Conservation (phyloP, 129 eudicot genomes). For the Lactuca saligna region DNA sequence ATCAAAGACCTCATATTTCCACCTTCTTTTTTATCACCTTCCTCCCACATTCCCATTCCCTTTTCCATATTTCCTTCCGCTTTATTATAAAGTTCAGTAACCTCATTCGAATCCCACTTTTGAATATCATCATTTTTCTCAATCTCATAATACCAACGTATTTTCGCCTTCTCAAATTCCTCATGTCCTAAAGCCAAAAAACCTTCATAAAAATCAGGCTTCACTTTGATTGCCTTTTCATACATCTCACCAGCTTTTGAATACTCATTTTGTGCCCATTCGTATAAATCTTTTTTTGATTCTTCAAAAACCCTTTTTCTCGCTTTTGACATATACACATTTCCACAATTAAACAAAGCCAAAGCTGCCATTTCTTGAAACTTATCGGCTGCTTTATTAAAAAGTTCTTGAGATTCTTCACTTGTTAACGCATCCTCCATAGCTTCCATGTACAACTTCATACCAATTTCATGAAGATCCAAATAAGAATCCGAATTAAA, state of each 20-base stretch:
- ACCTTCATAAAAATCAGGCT: slow-evolving; percentile 83
- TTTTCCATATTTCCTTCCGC: slow-evolving; percentile 88
- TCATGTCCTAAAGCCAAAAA: slow-evolving; percentile 75
- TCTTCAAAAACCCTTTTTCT: slow-evolving; percentile 57
- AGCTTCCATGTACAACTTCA: slow-evolving; percentile 77
- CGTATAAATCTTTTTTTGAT: slow-evolving; percentile 45
- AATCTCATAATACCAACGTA: slow-evolving; percentile 75
- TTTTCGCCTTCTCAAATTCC: slow-evolving; percentile 90
- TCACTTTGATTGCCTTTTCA: slow-evolving; percentile 65
- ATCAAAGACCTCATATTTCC: slow-evolving; percentile 65
- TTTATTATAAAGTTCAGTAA: slow-evolving; percentile 62
- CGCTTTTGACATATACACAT: slow-evolving; percentile 85
- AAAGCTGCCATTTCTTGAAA: slow-evolving; percentile 94
- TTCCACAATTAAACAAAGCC: slow-evolving; percentile 89
- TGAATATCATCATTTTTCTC: slow-evolving; percentile 52
- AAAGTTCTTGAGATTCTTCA: slow-evolving; percentile 76
- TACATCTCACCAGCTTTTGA: slow-evolving; percentile 69
- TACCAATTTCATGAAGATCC: slow-evolving; percentile 73
- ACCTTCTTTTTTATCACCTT: slow-evolving; percentile 43
- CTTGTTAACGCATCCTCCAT: slow-evolving; percentile 81
- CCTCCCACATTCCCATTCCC: slow-evolving; percentile 85
- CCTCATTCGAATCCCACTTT: slow-evolving; percentile 55
- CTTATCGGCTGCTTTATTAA: slow-evolving; percentile 59
- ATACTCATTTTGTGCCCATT: slow-evolving; percentile 77
- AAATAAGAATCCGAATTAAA: slow-evolving; percentile 68